Base-by-base conservation (phyloP, 2,329 filamentous ascomycete species). In the Fusarium siculi region DNA sequence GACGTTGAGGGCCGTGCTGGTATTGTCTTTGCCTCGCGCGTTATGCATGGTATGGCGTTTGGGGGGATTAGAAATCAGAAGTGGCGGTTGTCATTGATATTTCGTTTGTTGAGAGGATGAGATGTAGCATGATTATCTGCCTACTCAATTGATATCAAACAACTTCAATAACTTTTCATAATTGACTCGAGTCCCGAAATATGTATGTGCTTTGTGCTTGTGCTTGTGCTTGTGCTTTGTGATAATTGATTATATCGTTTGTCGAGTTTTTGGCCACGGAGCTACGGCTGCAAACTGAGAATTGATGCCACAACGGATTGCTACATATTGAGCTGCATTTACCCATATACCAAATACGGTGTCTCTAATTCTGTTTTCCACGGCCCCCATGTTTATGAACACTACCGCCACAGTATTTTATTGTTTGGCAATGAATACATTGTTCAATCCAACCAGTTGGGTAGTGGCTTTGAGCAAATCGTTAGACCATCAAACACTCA, bases 21-120 rank as follows among this genome's bases (percentile, higher is more conserved):
- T 49, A 57, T 67, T 77, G 49, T 68, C 63, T 74, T 75, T 75
- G 66, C 72, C 75, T 77, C 75, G 74, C 76, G 76, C 76, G 61
- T 69, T 76, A 72, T 66, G 73, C 76, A 77, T 78, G 66, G 72
- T 75, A 73, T 66, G 76, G 78, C 78, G 76, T 79, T 79, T 72
- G 69, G 66, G 69, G 68, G 63, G 57, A 70, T 74, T 55, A 54
- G 64, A 60, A 71, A 74, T 64, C 75, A 65, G 60, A 52, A 58
- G 67, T 65, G 63, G 44, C 46, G 59, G 66, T 49, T 67, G 73
- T 63, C 49, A 65, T 50, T 60, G 68, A 59, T 69, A 66, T 61
- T 47, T 63, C 68, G 64, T 63, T 74, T 72, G 68, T 61, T 55
- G 63, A 66, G 61, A 66, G 54, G 68, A 58, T 46, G 30, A 28